Evolutionary conservation across 2,329 filamentous ascomycete species (phyloP).

Genomic region (Ophiostoma australiae): DNA sequence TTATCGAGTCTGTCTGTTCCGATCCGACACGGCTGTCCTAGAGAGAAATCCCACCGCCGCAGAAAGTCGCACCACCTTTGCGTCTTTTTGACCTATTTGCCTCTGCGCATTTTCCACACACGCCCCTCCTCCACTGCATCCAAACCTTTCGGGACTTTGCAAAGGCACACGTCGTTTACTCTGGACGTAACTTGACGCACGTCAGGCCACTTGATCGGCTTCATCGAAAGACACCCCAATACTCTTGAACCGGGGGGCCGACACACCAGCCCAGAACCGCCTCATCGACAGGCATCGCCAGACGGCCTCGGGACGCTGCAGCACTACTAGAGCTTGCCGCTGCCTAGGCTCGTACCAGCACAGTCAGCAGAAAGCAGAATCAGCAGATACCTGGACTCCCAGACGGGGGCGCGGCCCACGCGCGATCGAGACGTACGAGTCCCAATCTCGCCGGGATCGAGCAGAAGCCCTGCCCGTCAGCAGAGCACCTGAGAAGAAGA

Average conservation of each 20-base stretch:
- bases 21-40: constrained; percentile 14
- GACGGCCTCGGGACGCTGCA: neutral
- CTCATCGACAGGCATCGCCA: neutral
- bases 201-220: constrained; percentile 23
- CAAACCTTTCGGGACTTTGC: neutral
- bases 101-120: constrained; percentile 15
- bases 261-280: neutral
- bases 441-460: neutral
- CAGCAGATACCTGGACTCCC: neutral
- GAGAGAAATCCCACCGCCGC: neutral
- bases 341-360: neutral
- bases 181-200: neutral
- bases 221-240: neutral
- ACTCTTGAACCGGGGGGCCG: neutral
- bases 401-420: constrained; percentile 14
- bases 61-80: constrained; percentile 23
- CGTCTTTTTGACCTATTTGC: neutral
- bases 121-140: constrained; percentile 16
- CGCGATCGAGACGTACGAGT: constrained; percentile 16
- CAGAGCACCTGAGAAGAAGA: neutral
- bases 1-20: neutral
- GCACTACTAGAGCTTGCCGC: neutral
- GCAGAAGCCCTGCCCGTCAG: neutral
- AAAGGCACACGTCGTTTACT: neutral
- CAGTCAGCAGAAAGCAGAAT: constrained; percentile 1